These are phyloP conservation scores for Dipteronia sinensis DNA, from an alignment of 345 rosid genomes.

Conservation along the genomic window DNA sequence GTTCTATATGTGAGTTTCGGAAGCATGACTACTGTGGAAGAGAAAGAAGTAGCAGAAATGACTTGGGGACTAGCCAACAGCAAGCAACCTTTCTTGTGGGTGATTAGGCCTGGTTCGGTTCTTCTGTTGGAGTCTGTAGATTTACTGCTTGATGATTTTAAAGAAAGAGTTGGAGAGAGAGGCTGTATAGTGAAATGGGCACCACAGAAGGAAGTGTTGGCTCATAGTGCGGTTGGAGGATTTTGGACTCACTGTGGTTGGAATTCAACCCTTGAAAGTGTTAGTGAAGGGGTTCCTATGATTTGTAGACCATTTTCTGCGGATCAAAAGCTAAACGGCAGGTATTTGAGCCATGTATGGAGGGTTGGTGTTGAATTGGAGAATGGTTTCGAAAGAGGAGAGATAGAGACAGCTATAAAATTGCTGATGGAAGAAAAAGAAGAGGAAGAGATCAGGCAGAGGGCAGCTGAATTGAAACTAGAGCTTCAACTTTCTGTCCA, in stretches of 20 bases:
- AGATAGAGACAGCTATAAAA: too few species aligned
- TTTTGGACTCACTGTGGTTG: conserved; percentile 17
- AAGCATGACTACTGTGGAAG: too few species aligned
- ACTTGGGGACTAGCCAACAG: too few species aligned
- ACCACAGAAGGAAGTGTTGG: conserved; percentile 4
- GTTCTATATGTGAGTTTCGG: too few species aligned
- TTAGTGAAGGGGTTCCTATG: conserved; percentile 13
- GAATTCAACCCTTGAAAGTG: conserved; percentile 1
- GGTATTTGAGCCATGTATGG: background rate
- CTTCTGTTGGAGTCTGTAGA: too few species aligned
- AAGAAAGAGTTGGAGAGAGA: conserved; percentile 3
- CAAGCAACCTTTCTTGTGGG: too few species aligned
- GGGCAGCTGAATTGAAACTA: background rate
- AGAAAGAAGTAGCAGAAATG: too few species aligned
- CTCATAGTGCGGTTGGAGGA: background rate
- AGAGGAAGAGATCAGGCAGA: too few species aligned
- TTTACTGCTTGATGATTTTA: too few species aligned
- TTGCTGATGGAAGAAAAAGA: too few species aligned
- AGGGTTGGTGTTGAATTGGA: too few species aligned
- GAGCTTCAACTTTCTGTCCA: background rate
- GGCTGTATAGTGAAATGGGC: conserved; percentile 18
- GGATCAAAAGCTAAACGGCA: background rate
- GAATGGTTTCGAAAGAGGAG: background rate
- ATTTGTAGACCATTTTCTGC: background rate
- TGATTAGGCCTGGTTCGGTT: too few species aligned